Evolutionary conservation across 371 early-diverging fungal genomes (phyloP).

Genomic region (Rhizopus stolonifer): DNA sequence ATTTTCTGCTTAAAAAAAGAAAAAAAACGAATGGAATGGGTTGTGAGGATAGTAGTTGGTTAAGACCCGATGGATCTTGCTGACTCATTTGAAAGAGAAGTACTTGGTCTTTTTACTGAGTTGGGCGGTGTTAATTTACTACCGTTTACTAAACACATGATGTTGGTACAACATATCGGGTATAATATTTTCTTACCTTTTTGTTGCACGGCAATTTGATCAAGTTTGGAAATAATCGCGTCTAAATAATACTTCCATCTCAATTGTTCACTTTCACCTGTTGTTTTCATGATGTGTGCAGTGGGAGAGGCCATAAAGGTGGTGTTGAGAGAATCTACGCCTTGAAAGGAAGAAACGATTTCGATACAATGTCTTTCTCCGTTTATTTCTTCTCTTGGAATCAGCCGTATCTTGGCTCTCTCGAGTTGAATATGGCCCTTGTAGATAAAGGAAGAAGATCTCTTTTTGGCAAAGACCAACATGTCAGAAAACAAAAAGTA

Average conservation of each 20-base stretch:
- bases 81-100: constrained; percentile 12
- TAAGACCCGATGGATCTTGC: not conserved
- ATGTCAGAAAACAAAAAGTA: constrained; percentile 46
- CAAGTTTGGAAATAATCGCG: not conserved
- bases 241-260: constrained; percentile 33
- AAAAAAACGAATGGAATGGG: not conserved
- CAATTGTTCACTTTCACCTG: constrained; percentile 25
- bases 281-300: constrained; percentile 27
- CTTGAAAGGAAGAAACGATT: constrained; percentile 35
- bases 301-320: constrained; percentile 39
- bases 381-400: constrained; percentile 27
- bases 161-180: no score
- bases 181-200: no score
- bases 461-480: constrained; percentile 35
- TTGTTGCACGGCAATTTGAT: not conserved
- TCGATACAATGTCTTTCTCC: constrained; percentile 33
- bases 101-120: constrained; percentile 8
- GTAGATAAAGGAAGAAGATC: constrained; percentile 33
- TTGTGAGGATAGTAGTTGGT: not conserved
- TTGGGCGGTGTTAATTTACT: constrained; percentile 1
- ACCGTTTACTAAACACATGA: not conserved
- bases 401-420: constrained; percentile 28
- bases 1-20: not conserved
- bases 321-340: constrained; percentile 40
- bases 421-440: constrained; percentile 40